Percentiles rank a stretch among this genome's conserved stretches.
phyloP scores from a whole-genome alignment of 345 rosid genomes.

The Turnera subulata region DNA sequence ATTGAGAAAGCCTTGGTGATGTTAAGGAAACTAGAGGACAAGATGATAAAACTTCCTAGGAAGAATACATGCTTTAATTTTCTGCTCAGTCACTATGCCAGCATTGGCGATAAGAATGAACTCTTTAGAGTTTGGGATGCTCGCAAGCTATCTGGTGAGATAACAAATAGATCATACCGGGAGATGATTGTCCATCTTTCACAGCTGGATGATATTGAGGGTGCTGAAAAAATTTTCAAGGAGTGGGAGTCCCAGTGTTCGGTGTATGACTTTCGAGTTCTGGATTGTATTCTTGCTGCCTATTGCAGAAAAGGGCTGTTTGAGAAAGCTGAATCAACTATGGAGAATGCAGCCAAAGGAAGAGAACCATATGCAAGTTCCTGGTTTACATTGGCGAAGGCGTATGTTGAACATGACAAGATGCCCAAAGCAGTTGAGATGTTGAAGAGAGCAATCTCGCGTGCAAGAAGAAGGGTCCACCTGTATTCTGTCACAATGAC shows the following conservation, averaged over 20 bases:
- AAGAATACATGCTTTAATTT: conserved; percentile 7
- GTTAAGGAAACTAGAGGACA: conserved; percentile 34
- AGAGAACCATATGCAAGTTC: conserved; percentile 15
- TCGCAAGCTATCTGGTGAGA: conserved; percentile 14
- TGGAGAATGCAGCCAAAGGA: conserved; percentile 20
- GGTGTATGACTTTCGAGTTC: conserved; percentile 14
- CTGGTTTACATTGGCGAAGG: conserved; percentile 28
- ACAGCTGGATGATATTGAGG: conserved; percentile 41
- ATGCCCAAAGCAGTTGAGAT: conserved; percentile 22
- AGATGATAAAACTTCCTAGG: conserved; percentile 6
- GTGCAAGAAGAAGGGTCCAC: no score
- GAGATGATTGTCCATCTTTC: conserved; percentile 19
- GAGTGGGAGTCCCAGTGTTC: conserved; percentile 34
- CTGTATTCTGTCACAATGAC: no score
- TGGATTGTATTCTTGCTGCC: conserved; percentile 27
- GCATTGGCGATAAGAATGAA: conserved; percentile 36
- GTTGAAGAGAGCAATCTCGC: conserved; percentile 35
- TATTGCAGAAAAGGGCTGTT: conserved; percentile 28
- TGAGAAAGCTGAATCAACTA: conserved; percentile 28
- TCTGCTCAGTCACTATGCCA: conserved; percentile 32
- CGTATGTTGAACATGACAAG: conserved; percentile 20
- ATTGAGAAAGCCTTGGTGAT: conserved; percentile 26
- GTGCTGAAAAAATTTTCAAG: no score
- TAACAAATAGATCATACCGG: conserved; percentile 21
- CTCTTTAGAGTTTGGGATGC: conserved; percentile 36